Conservation (phyloP, 768 basidiomycete species). For the Exsudoporus frostii region DNA sequence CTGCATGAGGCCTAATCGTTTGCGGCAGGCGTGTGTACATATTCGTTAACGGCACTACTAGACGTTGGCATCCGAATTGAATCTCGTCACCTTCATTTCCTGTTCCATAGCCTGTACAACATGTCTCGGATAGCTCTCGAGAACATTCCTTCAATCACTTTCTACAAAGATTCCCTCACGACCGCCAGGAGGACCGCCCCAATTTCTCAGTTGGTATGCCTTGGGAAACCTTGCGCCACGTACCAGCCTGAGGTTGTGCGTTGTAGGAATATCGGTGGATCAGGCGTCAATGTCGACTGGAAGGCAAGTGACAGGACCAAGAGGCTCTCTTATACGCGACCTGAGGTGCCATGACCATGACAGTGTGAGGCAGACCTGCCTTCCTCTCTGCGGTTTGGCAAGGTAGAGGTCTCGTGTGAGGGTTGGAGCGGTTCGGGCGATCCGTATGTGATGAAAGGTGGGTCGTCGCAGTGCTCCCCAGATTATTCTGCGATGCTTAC, state of each 20-base stretch:
- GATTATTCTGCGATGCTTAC: background rate
- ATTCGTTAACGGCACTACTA: slow-evolving; percentile 10
- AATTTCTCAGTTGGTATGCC: slow-evolving; percentile 76
- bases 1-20: slow-evolving; percentile 30
- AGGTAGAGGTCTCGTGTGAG: slow-evolving; percentile 85
- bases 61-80: background rate
- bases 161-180: slow-evolving; percentile 71
- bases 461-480: slow-evolving; percentile 7
- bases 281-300: slow-evolving; percentile 85
- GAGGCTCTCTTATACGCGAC: background rate
- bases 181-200: slow-evolving; percentile 60
- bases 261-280: slow-evolving; percentile 76
- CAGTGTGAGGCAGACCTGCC: slow-evolving; percentile 92
- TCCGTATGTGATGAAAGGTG: slow-evolving; percentile 81
- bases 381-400: slow-evolving; percentile 75
- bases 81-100: slow-evolving; percentile 1
- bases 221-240: slow-evolving; percentile 70
- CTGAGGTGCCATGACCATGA: slow-evolving; percentile 6
- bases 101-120: slow-evolving; percentile 1
- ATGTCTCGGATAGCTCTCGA: slow-evolving; percentile 75
- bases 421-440: slow-evolving; percentile 86
- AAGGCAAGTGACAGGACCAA: slow-evolving; percentile 49
- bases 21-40: slow-evolving; percentile 3
- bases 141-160: slow-evolving; percentile 70
- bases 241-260: slow-evolving; percentile 85